These are phyloP conservation scores for Trichosporon coremiiforme DNA, from an alignment of 1,284 basidiomycete genomes.

Conservation along the genomic window DNA sequence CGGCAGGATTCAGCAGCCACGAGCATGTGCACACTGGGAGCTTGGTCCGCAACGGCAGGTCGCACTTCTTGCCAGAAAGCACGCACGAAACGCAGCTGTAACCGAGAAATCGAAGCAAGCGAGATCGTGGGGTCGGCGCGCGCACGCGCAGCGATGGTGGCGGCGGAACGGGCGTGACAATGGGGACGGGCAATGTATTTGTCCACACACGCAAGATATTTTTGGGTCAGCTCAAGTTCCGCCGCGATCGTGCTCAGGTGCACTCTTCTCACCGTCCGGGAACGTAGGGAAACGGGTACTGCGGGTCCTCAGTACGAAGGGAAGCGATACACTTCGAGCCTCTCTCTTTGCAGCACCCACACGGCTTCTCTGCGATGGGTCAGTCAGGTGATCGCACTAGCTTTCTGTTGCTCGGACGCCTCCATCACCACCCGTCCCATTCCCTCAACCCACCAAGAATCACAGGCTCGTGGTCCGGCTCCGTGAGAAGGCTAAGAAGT, in stretches of 20 bases:
- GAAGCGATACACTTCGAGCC: not conserved
- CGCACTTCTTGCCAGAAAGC: slow-evolving; percentile 19
- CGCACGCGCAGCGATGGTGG: not conserved
- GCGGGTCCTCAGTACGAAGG: not conserved
- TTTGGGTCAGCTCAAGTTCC: not conserved
- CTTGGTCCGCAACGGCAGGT: slow-evolving; percentile 14
- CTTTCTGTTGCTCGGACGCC: not conserved
- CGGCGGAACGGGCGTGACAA: not conserved
- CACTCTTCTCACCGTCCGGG: not conserved
- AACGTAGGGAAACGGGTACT: slow-evolving; percentile 11
- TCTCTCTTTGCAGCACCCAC: not conserved
- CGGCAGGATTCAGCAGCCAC: slow-evolving; percentile 22
- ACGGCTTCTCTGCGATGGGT: not conserved
- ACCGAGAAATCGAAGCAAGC: not conserved
- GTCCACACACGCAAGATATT: not conserved
- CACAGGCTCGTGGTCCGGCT: not conserved
- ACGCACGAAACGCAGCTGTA: slow-evolving; percentile 26
- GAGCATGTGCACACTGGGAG: slow-evolving; percentile 20
- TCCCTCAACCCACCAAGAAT: not conserved
- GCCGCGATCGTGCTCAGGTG: not conserved
- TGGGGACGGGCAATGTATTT: not conserved
- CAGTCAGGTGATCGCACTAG: not conserved
- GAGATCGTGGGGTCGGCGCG: not conserved
- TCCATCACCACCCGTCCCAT: not conserved
- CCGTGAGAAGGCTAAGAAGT: slow-evolving; percentile 4